Base-by-base conservation (phyloP, 108 stramenopile genomes). In the Aurantiochytrium sp. region DNA sequence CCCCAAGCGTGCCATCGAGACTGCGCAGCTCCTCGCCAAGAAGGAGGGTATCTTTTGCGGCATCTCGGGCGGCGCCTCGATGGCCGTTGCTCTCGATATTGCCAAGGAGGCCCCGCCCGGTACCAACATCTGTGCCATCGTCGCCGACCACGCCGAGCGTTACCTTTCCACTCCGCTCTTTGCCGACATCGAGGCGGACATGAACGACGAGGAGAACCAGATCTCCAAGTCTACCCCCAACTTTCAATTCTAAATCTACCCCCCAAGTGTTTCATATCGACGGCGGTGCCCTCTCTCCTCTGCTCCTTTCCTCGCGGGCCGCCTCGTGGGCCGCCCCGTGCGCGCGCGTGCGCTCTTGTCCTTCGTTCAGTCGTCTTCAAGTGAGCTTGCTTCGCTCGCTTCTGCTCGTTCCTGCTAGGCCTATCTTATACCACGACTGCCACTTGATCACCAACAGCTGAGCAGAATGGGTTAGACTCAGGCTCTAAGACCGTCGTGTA, bases 81-180 rank as follows among this genome's bases (percentile, higher is more conserved):
- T 96, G 91, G 93, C 89, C 88, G 92, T 92, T 6, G 95, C 95
- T 8, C 54, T 96, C 53, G 93, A 95, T 55, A 88, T 89, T 36
- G 95, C 95, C 22, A 94, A 94, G 88, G 90, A 91, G 27, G 93
- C 92, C 8, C 90, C 93, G 0, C 89, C 90, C 65, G 95, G 95
- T 15, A 90, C 93, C 21, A 90, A 89, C 37, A 89, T 96, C 55
- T 85, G 95, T 6, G 92, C 93, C 52, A 94, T 96, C 90, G 68
- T 96, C 37, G 90, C 95, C 37, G 95, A 96, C 87, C 95, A 95
- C 32, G 95, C 94, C n/a, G 95, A 96, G 69, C 91, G 95, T 24
- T 95, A 95, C 88, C 85, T 96, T 69, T 93, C 93, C 19, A 96
- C 95, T 31, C 94, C 94, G 19, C 93, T 96, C 54, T 97, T 97